These are phyloP conservation scores for Vitis rupestris DNA, from an alignment of 164 flowering plant species.

Conservation along the genomic window DNA sequence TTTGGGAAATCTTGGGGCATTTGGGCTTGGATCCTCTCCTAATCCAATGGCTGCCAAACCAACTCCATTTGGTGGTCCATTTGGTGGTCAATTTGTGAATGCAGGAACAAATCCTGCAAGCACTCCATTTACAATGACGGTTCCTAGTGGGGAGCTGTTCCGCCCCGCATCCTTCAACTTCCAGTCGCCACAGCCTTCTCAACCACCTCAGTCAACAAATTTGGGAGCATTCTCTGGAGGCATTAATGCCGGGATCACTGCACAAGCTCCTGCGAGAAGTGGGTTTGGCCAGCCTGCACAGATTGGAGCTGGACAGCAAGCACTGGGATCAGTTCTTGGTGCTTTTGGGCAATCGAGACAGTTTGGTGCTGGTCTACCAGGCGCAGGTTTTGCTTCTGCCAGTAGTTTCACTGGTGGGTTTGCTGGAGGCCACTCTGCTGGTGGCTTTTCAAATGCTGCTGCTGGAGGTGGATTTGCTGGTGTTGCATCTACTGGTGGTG, in stretches of 20 bases:
- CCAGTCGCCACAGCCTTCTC: constrained; percentile 47
- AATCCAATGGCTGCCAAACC: constrained; percentile 44
- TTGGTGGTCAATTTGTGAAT: constrained; percentile 56
- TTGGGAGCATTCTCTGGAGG: constrained; percentile 45
- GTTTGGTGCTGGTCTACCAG: constrained; percentile 63
- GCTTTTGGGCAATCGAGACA: constrained; percentile 95
- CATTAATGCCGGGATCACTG: constrained; percentile 35
- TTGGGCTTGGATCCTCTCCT: constrained; percentile 67
- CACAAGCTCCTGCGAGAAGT: constrained; percentile 39
- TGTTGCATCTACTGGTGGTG: constrained; percentile 22
- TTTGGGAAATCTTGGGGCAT: constrained; percentile 62
- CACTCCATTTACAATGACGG: constrained; percentile 43
- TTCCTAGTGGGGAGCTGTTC: constrained; percentile 68
- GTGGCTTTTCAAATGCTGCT: constrained; percentile 24
- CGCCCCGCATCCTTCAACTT: constrained; percentile 85
- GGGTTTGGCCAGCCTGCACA: constrained; percentile 86
- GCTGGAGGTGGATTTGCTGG: constrained; percentile 32
- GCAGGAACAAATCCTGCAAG: constrained; percentile 29
- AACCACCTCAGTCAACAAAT: constrained; percentile 39
- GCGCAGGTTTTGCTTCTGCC: constrained; percentile 41
- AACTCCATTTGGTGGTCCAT: constrained; percentile 79
- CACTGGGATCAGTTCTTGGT: constrained; percentile 87
- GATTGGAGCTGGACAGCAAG: constrained; percentile 76
- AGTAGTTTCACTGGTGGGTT: constrained; percentile 49
- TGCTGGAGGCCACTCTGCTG: constrained; percentile 14